These are phyloP conservation scores for Fusarium algeriense DNA, from an alignment of 2,329 filamentous ascomycete species.

Conservation along the genomic window DNA sequence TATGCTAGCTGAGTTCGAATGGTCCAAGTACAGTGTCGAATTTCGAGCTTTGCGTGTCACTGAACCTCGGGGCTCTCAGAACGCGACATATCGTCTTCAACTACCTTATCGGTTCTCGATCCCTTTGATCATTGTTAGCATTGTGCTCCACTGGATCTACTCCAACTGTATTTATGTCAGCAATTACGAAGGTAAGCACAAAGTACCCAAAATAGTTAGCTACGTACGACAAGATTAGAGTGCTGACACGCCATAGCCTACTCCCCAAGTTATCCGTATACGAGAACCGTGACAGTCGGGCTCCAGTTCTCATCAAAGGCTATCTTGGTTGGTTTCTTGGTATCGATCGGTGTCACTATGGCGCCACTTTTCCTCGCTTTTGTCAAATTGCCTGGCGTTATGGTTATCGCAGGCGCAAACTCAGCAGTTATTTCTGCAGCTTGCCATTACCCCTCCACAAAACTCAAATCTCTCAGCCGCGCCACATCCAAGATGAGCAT, in stretches of 20 bases:
- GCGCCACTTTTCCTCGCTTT: slow-evolving; percentile 18
- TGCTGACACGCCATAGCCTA: slow-evolving; percentile 9
- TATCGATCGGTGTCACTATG: slow-evolving; percentile 12
- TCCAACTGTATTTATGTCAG: slow-evolving; percentile 40
- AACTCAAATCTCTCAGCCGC: slow-evolving; percentile 3
- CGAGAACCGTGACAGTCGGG: neutral
- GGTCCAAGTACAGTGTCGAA: slow-evolving; percentile 20
- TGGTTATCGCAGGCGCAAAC: slow-evolving; percentile 27
- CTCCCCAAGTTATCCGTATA: slow-evolving; percentile 2
- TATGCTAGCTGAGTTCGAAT: slow-evolving; percentile 39
- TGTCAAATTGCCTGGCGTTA: slow-evolving; percentile 25
- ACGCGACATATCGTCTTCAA: slow-evolving; percentile 39
- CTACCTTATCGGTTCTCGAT: slow-evolving; percentile 40
- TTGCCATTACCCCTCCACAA: slow-evolving; percentile 19
- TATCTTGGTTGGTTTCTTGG: slow-evolving; percentile 7
- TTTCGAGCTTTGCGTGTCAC: slow-evolving; percentile 36
- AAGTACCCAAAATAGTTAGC: neutral
- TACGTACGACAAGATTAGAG: neutral
- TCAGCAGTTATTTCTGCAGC: slow-evolving; percentile 37
- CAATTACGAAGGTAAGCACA: slow-evolving; percentile 29
- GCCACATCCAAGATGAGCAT: neutral
- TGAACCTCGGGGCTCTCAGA: slow-evolving; percentile 23
- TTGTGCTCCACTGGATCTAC: slow-evolving; percentile 39
- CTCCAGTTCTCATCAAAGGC: slow-evolving; percentile 30
- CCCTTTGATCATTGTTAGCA: slow-evolving; percentile 30